A percentile compares a stretch with the other conserved stretches of the same genome.
Conservation (phyloP, 495 filamentous ascomycete genomes). For the Hypoxylon subgilvum region DNA sequence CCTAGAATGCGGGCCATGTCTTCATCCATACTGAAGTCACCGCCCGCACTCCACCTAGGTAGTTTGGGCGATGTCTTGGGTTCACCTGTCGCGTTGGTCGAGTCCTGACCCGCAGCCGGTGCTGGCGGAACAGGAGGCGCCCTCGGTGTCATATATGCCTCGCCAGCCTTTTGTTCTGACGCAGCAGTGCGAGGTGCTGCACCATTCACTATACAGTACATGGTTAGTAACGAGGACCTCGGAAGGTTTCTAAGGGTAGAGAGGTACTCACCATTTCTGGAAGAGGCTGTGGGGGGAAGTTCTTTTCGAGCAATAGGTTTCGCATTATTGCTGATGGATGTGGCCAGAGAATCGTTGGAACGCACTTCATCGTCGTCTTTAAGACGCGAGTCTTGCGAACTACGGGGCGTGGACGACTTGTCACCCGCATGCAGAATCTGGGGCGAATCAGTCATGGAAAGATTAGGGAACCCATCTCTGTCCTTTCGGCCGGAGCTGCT, state of each 20-base stretch:
- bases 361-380: constrained; percentile 54
- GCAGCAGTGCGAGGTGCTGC: constrained; percentile 34
- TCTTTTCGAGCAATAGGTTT: constrained; percentile 59
- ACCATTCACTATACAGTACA: constrained; percentile 47
- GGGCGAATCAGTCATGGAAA: constrained; percentile 38
- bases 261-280: constrained; percentile 46
- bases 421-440: constrained; percentile 43
- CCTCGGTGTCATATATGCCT: constrained; percentile 68
- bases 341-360: constrained; percentile 49
- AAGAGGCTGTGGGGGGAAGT: constrained; percentile 42
- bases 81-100: constrained; percentile 57
- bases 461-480: constrained; percentile 30
- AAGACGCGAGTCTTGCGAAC: constrained; percentile 55
- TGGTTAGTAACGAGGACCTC: constrained; percentile 7
- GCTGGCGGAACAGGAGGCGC: constrained; percentile 65
- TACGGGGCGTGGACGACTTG: constrained; percentile 51
- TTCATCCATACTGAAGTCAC: constrained; percentile 87
- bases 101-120: constrained; percentile 59
- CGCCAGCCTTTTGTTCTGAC: constrained; percentile 55
- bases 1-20: constrained; percentile 83
- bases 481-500: constrained; percentile 40
- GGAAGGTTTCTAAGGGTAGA: too few relatives aligned
- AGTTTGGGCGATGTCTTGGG: constrained; percentile 73
- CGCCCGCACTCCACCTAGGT: constrained; percentile 73
- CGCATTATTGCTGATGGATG: constrained; percentile 39